Base-by-base conservation (phyloP, 1,284 basidiomycete species). In the Moesziomyces antarcticus region DNA sequence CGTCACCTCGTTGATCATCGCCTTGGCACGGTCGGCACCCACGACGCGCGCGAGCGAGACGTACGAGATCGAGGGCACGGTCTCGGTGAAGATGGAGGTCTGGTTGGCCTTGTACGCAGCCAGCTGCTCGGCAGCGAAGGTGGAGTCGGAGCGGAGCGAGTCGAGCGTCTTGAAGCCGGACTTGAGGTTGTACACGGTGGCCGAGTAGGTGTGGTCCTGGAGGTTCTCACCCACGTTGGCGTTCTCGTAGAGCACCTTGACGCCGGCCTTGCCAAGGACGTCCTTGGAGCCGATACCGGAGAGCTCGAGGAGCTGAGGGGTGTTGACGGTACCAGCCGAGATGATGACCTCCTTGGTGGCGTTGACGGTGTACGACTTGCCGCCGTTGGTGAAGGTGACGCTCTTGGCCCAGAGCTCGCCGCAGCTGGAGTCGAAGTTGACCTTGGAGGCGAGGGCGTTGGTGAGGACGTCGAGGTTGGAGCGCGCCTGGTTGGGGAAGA, bases 231-330 rank as follows among this genome's bases (percentile, higher is more conserved):
- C 88, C 11, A 81, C 79, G 52, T 64, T 67, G 50, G 74, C n/a
- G 59, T 79, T 73, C 41, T 80, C 71, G 63, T 80, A 67, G 44
- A 75, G 48, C 4, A 68, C 57, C 56, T 66, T 55, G 57, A 81
- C 86, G n/a, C 84, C 85, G 11, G 85, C 70, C 37, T 77, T 71
- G 42, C 77, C 50, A 4, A 89, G 77, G 2, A 86, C 81, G 9
- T 69, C 58, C 33, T 82, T 63, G 50, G 86, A 84, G 1, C 88
- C 88, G 51, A 88, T 84, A 13, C 88, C 88, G 13, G 87, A 88
- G 16, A 88, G 82, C 66, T 88, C 82, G 5, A 89, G 85, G 3
- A 88, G 75, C 64, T 77, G 73, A 16, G 88, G 87, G 7, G 65
- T 78, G 66, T 80, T 72, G 58, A 75, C 74, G 50, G 76, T 63